Evolutionary conservation across 306 rosid species (phyloP).

Genomic region (Cucumis cinereus): DNA sequence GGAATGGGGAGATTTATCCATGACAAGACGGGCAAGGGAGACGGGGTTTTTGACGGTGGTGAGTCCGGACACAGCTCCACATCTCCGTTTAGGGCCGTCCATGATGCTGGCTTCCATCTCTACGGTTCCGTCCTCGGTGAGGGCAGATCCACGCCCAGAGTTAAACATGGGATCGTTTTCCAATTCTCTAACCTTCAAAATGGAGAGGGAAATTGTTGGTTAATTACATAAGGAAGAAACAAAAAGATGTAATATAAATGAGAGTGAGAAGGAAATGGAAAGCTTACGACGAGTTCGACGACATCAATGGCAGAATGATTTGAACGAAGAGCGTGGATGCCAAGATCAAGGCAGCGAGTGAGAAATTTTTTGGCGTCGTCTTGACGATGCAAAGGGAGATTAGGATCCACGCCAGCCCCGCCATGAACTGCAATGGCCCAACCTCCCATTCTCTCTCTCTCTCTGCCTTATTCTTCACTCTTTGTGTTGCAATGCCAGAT

Average conservation of each 20-base stretch:
- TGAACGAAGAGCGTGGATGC: constrained; percentile 66
- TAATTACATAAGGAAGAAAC: no score
- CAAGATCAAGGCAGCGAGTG: constrained; percentile 68
- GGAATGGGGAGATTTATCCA: constrained; percentile 97
- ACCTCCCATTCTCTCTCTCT: constrained; percentile 19
- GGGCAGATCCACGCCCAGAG: constrained; percentile 89
- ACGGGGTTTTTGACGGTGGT: constrained; percentile 73
- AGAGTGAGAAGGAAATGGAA: not conserved
- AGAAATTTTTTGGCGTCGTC: constrained; percentile 80
- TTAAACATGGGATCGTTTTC: constrained; percentile 82
- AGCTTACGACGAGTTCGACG: constrained; percentile 83
- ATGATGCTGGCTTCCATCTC: constrained; percentile 97
- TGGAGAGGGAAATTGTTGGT: not conserved
- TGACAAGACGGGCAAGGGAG: constrained; percentile 84
- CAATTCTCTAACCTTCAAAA: constrained; percentile 50
- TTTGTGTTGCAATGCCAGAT: constrained; percentile 1
- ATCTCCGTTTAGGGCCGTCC: constrained; percentile 78
- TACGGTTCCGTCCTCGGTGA: constrained; percentile 70
- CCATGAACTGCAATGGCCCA: constrained; percentile 99
- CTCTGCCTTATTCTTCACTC: not conserved
- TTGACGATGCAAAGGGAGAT: constrained; percentile 70
- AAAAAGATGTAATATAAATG: no score
- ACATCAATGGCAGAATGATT: constrained; percentile 68
- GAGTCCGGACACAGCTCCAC: constrained; percentile 88
- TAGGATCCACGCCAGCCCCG: constrained; percentile 98